phyloP scores from a whole-genome alignment of 495 filamentous ascomycete genomes.

The Penicillium ucsense region DNA sequence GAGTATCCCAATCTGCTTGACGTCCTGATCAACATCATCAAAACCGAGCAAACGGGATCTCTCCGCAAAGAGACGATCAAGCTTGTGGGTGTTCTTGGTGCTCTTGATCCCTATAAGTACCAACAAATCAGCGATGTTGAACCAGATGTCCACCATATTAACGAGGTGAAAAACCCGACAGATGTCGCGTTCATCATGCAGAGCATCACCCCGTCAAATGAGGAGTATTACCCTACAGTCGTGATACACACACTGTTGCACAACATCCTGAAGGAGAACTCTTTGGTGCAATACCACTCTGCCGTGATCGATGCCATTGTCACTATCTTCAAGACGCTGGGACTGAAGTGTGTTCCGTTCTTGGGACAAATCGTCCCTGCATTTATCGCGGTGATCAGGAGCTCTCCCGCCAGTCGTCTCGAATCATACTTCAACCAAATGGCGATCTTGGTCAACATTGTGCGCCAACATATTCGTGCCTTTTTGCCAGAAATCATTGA shows the following conservation, averaged over 20 bases:
- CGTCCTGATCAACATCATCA: conserved; percentile 86
- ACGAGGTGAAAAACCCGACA: conserved; percentile 57
- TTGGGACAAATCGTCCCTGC: conserved; percentile 87
- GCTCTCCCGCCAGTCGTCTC: conserved; percentile 59
- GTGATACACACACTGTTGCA: conserved; percentile 91
- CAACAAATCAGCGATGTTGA: conserved; percentile 49
- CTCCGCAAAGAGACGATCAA: conserved; percentile 92
- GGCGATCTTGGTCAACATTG: conserved; percentile 84
- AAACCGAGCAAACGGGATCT: conserved; percentile 73
- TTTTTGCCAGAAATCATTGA: conserved; percentile 76
- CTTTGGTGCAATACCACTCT: conserved; percentile 79
- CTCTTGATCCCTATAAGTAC: conserved; percentile 91
- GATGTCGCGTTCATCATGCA: conserved; percentile 98
- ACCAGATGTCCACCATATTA: conserved; percentile 41
- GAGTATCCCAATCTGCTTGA: conserved; percentile 89
- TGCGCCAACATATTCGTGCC: conserved; percentile 88
- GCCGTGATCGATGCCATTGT: conserved; percentile 97
- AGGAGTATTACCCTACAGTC: conserved; percentile 97
- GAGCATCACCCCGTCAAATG: conserved; percentile 89
- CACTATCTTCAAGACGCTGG: conserved; percentile 93
- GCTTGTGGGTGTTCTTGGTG: conserved; percentile 90
- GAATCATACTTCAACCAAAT: conserved; percentile 97
- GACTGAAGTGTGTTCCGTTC: conserved; percentile 90
- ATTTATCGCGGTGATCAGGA: conserved; percentile 77
- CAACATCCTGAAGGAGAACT: conserved; percentile 76